Evolutionary conservation across 352 stramenopile species (phyloP).

Genomic region (Achlya hypogyna): DNA sequence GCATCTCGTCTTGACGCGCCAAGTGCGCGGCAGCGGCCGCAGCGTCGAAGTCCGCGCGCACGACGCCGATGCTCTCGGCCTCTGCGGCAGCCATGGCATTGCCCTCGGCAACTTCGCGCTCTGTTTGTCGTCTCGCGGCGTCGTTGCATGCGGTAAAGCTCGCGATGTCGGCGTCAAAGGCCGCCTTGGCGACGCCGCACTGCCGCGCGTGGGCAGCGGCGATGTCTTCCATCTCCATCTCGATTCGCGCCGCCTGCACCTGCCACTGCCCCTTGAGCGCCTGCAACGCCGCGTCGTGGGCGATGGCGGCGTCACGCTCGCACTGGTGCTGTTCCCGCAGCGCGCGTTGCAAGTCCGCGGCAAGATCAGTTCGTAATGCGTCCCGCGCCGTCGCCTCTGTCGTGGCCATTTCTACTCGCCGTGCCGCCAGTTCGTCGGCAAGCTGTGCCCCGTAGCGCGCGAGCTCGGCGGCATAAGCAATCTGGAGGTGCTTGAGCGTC

Average conservation of each 20-base stretch:
- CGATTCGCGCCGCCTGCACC: background rate
- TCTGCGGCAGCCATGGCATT: background rate
- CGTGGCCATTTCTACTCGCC: background rate
- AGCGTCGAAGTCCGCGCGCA: background rate
- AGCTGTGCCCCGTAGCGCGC: background rate
- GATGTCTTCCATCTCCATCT: slow-evolving; percentile 1
- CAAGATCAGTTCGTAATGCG: background rate
- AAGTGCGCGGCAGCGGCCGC: no score
- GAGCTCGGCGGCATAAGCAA: background rate
- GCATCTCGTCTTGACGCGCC: background rate
- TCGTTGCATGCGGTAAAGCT: background rate
- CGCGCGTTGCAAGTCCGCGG: background rate
- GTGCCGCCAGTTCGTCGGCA: background rate
- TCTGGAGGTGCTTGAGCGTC: background rate
- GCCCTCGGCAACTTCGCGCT: background rate
- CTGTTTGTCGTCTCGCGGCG: background rate
- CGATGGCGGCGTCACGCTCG: background rate
- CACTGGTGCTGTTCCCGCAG: background rate
- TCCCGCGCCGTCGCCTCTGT: background rate
- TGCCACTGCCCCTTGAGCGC: background rate
- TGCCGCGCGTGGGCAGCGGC: background rate
- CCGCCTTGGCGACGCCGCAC: background rate
- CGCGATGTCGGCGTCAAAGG: background rate
- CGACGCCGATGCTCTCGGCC: background rate
- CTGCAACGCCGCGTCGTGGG: background rate